Percentiles rank a stretch among this genome's conserved stretches.
Conservation (phyloP, 1,284 basidiomycete species). For the Peniophora sp. region DNA sequence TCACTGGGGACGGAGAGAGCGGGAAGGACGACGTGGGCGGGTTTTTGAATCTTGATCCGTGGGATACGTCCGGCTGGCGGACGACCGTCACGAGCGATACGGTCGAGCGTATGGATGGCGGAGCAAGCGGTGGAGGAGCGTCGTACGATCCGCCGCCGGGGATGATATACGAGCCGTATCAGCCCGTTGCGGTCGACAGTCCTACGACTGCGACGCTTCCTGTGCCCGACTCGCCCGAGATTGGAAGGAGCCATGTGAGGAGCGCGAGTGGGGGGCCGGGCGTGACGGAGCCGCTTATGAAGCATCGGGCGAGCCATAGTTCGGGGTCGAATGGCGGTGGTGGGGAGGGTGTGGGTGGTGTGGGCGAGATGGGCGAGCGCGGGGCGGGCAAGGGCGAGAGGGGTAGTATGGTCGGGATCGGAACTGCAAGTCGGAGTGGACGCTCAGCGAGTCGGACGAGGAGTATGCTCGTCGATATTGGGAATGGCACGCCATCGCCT, state of each 20-base stretch:
- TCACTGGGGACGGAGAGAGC: slow-evolving; percentile 7
- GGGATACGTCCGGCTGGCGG: slow-evolving; percentile 16
- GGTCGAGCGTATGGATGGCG: no score
- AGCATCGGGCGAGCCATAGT: slow-evolving; percentile 14
- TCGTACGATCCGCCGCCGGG: slow-evolving; percentile 1
- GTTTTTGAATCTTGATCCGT: slow-evolving; percentile 16
- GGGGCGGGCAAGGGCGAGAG: slow-evolving; percentile 1
- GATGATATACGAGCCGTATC: slow-evolving; percentile 6
- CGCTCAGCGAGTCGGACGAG: not conserved
- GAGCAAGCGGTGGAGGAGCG: slow-evolving; percentile 8
- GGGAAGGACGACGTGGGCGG: slow-evolving; percentile 7
- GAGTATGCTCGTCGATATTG: not conserved
- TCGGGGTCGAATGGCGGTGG: not conserved
- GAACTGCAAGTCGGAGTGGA: slow-evolving; percentile 5
- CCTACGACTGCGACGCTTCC: no score
- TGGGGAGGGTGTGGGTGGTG: slow-evolving; percentile 6
- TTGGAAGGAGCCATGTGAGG: slow-evolving; percentile 9
- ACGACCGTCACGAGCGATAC: slow-evolving; percentile 17
- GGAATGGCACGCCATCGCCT: not conserved
- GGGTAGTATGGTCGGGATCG: slow-evolving; percentile 18
- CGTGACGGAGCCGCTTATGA: slow-evolving; percentile 20
- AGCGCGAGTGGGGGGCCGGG: slow-evolving; percentile 8
- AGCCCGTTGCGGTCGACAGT: slow-evolving; percentile 5
- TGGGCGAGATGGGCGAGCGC: slow-evolving; percentile 9
- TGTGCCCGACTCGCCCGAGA: no score